Conservation (phyloP, 2,329 filamentous ascomycete genomes). For the Aspergillus sp. region DNA sequence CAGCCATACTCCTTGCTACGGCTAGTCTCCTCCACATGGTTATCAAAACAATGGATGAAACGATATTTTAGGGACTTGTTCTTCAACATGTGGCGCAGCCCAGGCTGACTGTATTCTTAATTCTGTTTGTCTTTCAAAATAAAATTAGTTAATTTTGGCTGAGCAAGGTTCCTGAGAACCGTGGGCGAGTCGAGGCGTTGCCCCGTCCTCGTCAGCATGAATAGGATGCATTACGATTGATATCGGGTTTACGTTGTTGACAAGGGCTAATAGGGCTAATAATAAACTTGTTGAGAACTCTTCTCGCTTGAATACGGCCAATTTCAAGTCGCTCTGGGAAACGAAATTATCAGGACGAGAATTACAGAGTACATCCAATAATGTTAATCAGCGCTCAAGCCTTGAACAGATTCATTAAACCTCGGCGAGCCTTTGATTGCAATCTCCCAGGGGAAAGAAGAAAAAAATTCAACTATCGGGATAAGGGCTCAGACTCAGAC, state of each 20-base stretch:
- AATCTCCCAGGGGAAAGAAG: conserved; percentile 7
- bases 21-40: neutral
- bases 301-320: too few relatives aligned
- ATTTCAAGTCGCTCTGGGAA: too few relatives aligned
- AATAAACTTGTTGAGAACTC: too few relatives aligned
- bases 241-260: neutral
- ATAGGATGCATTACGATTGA: neutral
- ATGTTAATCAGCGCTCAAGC: neutral
- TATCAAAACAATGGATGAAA: neutral
- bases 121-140: neutral
- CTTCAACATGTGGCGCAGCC: neutral
- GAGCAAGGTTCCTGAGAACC: neutral
- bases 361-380: conserved; percentile 4
- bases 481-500: conserved; percentile 2
- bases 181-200: neutral
- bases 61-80: neutral
- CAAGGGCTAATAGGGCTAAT: neutral
- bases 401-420: neutral
- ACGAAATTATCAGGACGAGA: conserved; percentile 1
- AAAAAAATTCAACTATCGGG: conserved; percentile 3
- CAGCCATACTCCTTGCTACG: neutral
- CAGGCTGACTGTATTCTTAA: neutral
- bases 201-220: neutral
- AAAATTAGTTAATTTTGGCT: neutral
- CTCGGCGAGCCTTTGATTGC: neutral